A percentile compares a stretch with the other conserved stretches of the same genome.
phyloP scores from a whole-genome alignment of 2,329 filamentous ascomycete genomes.

The Chrysoporthe deuterocubensis region DNA sequence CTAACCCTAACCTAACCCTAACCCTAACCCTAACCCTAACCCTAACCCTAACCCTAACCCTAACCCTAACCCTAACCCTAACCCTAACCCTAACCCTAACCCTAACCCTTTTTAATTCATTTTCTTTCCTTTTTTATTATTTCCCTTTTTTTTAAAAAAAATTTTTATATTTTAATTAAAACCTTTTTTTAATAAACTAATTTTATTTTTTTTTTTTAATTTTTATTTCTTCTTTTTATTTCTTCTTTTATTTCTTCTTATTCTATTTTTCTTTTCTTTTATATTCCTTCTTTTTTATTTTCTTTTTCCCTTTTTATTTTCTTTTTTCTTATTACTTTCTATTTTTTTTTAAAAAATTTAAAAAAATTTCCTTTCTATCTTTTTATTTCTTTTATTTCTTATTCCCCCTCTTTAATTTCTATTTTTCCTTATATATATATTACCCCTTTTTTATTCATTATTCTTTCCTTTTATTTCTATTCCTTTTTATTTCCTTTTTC shows the following conservation, averaged over 20 bases:
- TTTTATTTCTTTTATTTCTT: no score
- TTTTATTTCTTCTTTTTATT: neutral
- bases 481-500: no score
- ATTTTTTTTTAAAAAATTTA: no score
- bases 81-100: neutral
- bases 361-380: no score
- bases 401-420: no score
- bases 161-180: neutral
- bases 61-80: neutral
- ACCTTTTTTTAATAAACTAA: neutral
- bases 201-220: neutral
- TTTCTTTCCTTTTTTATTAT: neutral
- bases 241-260: neutral
- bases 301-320: no score
- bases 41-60: neutral
- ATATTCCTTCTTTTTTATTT: no score
- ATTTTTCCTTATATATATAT: no score
- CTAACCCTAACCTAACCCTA: neutral
- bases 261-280: neutral
- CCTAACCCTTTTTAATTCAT: neutral
- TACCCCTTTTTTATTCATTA: no score
- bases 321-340: no score
- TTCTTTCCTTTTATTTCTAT: no score
- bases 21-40: neutral
- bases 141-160: neutral